These are phyloP conservation scores for Annona squamosa DNA, from an alignment of 164 flowering plant species.

Conservation along the genomic window DNA sequence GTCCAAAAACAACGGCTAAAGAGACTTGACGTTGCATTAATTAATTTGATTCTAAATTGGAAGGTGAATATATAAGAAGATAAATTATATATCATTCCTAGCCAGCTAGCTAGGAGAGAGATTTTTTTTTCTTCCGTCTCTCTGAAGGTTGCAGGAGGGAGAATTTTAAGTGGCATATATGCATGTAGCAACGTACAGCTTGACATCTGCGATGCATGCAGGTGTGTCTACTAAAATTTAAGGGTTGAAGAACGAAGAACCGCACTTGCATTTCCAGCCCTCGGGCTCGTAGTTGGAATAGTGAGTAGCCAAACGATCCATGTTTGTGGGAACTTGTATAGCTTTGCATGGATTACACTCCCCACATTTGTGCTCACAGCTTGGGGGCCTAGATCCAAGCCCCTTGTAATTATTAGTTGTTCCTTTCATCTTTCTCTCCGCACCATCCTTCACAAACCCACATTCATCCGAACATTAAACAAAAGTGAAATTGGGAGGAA, in stretches of 20 bases:
- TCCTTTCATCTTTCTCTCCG: slow-evolving; percentile 1
- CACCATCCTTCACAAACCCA: slow-evolving; percentile 5
- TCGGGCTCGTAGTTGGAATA: slow-evolving; percentile 60
- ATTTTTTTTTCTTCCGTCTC: too few species aligned
- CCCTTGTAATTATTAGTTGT: slow-evolving; percentile 20
- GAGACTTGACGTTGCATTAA: too few species aligned
- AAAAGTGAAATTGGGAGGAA: too few species aligned
- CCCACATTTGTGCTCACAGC: slow-evolving; percentile 44
- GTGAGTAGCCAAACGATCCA: slow-evolving; percentile 21
- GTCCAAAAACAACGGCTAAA: too few species aligned
- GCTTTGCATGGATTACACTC: slow-evolving; percentile 51
- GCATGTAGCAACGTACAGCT: too few species aligned
- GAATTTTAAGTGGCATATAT: too few species aligned
- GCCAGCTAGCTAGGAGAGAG: too few species aligned
- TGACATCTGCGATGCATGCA: too few species aligned
- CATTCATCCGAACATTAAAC: slow-evolving; percentile 7
- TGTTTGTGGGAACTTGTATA: slow-evolving; percentile 43
- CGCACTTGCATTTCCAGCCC: slow-evolving; percentile 72
- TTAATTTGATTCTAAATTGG: too few species aligned
- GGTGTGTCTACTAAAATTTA: slow-evolving; percentile 2
- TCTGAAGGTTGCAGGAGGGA: too few species aligned
- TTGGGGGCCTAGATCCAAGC: slow-evolving; percentile 63
- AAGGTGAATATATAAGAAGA: too few species aligned
- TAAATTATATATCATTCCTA: too few species aligned
- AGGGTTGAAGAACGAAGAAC: slow-evolving; percentile 42